Evolutionary conservation across 1,284 basidiomycete genomes (phyloP), one percentile per base, ranked within the genome.

Genomic region (Heterobasidion irregulare): DNA sequence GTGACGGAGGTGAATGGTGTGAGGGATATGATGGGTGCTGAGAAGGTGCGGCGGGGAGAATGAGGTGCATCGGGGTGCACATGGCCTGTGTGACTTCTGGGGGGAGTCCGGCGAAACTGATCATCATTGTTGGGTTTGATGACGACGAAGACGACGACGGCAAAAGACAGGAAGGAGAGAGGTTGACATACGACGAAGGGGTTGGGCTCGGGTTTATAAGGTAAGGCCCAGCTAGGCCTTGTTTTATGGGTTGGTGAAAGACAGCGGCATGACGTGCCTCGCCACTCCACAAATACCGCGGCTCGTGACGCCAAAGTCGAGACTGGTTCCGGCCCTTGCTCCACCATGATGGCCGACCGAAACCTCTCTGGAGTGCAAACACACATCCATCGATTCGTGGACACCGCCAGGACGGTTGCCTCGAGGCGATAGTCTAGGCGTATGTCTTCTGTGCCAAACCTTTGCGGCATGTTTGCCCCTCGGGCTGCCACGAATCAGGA

Each of bases 11-110:
- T 18, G 46, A 2, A 45, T 66, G 63, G 57, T 59, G 36, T 34
- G 54, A 16, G 19, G 51, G 53, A 53, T 60, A 53, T 38, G 51
- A 33, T 16, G 57, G 53, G 55, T 59, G 50, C 57, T 61, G 36
- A 62, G 63, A 54, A 56, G 67, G 57, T 63, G 65, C 59, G 6
- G 80, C 72, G 19, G 82, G 70, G 19, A 84, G 70, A 63, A 89
- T 79, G 58, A 76, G 76, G 68, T 89, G 86, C 86, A 89, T 86
- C 0, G 86, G 86, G 0, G 86, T 89, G 72, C 84, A 87, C 80
- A 89, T 85, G 15, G 86, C 82, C 67, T 87, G 82, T 76, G 85
- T 82, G 55, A 88, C 83, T 61, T 86, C 86, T 36, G 78, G 77
- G 12, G 85, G 74, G 57, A 88, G 68, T 57, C 73, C 76, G 65